Conservation (phyloP, 768 basidiomycete genomes). For the Daedaleopsis nitida region DNA sequence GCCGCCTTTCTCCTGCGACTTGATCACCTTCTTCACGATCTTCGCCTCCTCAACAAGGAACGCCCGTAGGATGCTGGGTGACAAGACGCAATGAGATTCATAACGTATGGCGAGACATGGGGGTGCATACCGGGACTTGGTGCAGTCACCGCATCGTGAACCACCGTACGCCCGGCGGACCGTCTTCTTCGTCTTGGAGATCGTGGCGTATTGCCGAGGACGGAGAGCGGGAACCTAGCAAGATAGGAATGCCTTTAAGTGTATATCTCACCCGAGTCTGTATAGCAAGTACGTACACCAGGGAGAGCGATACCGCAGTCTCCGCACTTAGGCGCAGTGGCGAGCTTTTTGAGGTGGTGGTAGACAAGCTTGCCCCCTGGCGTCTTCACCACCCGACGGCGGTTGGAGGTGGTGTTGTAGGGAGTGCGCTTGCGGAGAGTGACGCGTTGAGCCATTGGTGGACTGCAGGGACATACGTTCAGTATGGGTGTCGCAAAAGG, state of each 20-base stretch:
- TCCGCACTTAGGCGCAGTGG: constrained; percentile 93
- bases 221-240: constrained; percentile 89
- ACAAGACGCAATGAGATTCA: neutral
- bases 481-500: neutral
- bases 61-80: constrained; percentile 86
- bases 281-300: constrained; percentile 65
- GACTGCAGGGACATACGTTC: constrained; percentile 26
- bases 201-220: constrained; percentile 91
- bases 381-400: constrained; percentile 94
- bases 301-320: constrained; percentile 95
- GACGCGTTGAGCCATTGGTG: constrained; percentile 94
- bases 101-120: too few species aligned
- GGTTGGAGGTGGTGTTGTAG: constrained; percentile 98
- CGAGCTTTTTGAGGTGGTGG: constrained; percentile 96
- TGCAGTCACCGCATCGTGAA: constrained; percentile 94
- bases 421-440: constrained; percentile 98
- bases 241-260: neutral
- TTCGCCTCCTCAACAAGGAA: constrained; percentile 99
- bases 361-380: constrained; percentile 98
- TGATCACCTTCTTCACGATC: constrained; percentile 99
- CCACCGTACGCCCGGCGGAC: constrained; percentile 97
- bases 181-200: constrained; percentile 97
- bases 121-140: constrained; percentile 81
- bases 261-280: neutral
- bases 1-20: constrained; percentile 67